A percentile compares a stretch with the other conserved stretches of the same genome.
Evolutionary conservation across 2,329 filamentous ascomycete genomes (phyloP).

Genomic region (Fusarium transvaalense): DNA sequence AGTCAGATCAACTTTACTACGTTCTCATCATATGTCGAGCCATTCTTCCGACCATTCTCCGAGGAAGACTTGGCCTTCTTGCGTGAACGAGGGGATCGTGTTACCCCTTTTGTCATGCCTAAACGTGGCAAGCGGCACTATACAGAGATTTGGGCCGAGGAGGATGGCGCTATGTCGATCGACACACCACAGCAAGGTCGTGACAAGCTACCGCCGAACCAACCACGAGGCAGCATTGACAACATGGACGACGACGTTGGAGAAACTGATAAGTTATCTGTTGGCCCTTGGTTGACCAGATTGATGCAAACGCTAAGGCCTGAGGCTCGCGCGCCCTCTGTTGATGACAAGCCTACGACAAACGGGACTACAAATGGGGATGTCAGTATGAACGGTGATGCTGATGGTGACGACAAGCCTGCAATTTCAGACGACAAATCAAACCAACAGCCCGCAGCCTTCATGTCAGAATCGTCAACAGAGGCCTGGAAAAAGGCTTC

Average conservation of each 20-base stretch:
- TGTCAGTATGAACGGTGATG: conserved; percentile 65
- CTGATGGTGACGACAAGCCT: conserved; percentile 52
- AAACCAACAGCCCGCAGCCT: conserved; percentile 75
- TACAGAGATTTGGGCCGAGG: conserved; percentile 91
- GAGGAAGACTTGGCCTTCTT: conserved; percentile 96
- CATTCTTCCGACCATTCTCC: conserved; percentile 87
- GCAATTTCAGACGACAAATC: conserved; percentile 56
- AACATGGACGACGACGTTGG: conserved; percentile 87
- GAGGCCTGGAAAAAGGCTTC: conserved; percentile 84
- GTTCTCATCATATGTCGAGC: conserved; percentile 92
- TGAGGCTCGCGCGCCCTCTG: conserved; percentile 69
- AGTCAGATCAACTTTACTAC: conserved; percentile 95
- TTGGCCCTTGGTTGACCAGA: conserved; percentile 86
- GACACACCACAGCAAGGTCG: conserved; percentile 72
- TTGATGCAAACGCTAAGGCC: conserved; percentile 85
- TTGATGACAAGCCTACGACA: conserved; percentile 68
- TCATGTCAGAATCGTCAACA: conserved; percentile 80
- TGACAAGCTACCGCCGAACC: conserved; percentile 80
- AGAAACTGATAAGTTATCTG: conserved; percentile 89
- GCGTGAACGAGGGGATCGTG: conserved; percentile 87
- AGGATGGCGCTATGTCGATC: conserved; percentile 84
- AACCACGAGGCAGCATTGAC: conserved; percentile 86
- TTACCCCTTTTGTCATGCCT: conserved; percentile 86
- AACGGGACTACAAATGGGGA: conserved; percentile 69
- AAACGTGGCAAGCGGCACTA: conserved; percentile 88